Evolutionary conservation across 2,329 filamentous ascomycete species (phyloP).

Genomic region (Dryadomyces sulphureus): DNA sequence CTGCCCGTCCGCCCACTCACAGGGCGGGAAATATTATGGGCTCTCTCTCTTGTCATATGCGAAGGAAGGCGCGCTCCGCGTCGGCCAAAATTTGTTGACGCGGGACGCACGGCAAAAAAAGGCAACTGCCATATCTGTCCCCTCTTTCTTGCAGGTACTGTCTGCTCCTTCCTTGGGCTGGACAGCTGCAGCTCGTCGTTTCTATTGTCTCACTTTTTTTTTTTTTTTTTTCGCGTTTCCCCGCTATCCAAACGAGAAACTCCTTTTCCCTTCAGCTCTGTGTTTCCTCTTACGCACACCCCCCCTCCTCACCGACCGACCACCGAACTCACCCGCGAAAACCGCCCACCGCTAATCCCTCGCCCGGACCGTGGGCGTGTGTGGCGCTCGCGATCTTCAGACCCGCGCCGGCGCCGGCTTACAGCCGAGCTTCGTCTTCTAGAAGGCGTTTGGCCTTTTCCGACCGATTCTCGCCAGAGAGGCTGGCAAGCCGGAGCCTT

Average conservation of each 20-base stretch:
- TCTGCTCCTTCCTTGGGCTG: neutral
- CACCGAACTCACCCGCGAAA: neutral
- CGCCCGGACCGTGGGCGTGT: neutral
- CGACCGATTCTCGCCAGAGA: too few relatives aligned
- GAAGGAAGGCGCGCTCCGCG: slow-evolving; percentile 7
- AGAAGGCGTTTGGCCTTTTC: too few relatives aligned
- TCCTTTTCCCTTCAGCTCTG: too few relatives aligned
- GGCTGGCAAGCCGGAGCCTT: too few relatives aligned
- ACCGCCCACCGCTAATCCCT: neutral
- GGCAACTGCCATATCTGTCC: neutral
- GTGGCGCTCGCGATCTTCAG: neutral
- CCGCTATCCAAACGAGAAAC: neutral
- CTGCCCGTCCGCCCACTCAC: neutral
- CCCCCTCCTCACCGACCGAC: too few relatives aligned
- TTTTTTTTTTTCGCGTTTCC: neutral
- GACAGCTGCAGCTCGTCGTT: too few relatives aligned
- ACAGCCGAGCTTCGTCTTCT: too few relatives aligned
- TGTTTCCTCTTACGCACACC: too few relatives aligned
- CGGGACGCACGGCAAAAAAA: slow-evolving; percentile 2
- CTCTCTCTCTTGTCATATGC: neutral
- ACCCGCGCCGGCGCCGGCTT: slow-evolving; percentile 2
- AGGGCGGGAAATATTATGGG: neutral
- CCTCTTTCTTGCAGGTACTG: neutral
- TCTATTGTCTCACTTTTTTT: neutral
- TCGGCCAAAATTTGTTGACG: slow-evolving; percentile 16